A percentile compares a stretch with the other conserved stretches of the same genome.
Conservation (phyloP, 2,329 filamentous ascomycete genomes). For the Ambrosiella cleistominuta region DNA sequence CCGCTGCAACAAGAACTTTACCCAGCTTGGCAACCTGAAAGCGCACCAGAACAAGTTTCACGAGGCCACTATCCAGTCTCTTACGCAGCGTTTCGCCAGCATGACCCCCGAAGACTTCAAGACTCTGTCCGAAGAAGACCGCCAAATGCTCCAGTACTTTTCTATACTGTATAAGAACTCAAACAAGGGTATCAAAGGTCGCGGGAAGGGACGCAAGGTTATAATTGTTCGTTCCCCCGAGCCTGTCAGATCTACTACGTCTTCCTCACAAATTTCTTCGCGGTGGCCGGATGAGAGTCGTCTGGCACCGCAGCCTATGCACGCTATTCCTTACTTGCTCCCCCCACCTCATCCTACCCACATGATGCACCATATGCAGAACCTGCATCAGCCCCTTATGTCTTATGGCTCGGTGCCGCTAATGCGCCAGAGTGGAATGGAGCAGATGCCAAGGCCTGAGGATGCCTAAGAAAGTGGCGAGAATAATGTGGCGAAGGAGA, state of each 20-base stretch:
- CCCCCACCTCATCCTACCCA: too few relatives aligned
- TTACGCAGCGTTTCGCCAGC: conserved; percentile 54
- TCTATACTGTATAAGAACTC: conserved; percentile 84
- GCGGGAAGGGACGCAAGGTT: conserved; percentile 68
- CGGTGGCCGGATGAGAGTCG: too few relatives aligned
- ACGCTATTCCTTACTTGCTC: too few relatives aligned
- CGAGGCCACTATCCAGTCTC: conserved; percentile 47
- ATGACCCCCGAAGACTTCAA: conserved; percentile 42
- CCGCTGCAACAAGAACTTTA: conserved; percentile 73
- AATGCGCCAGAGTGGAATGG: too few relatives aligned
- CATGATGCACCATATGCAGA: too few relatives aligned
- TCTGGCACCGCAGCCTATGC: too few relatives aligned
- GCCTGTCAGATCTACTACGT: background rate
- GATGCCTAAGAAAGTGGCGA: too few relatives aligned
- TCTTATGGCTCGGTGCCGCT: too few relatives aligned
- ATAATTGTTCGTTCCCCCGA: conserved; percentile 16
- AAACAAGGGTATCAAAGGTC: conserved; percentile 95
- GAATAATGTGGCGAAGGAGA: too few relatives aligned
- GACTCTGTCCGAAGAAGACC: conserved; percentile 43
- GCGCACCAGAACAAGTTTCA: conserved; percentile 94
- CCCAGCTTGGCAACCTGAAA: conserved; percentile 84
- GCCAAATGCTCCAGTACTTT: conserved; percentile 71
- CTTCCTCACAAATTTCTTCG: too few relatives aligned
- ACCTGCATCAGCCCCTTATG: too few relatives aligned
- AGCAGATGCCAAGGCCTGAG: too few relatives aligned